These are phyloP conservation scores for Eragrostis curvula DNA, from an alignment of 176 grass and related monocot genomes.

Conservation along the genomic window DNA sequence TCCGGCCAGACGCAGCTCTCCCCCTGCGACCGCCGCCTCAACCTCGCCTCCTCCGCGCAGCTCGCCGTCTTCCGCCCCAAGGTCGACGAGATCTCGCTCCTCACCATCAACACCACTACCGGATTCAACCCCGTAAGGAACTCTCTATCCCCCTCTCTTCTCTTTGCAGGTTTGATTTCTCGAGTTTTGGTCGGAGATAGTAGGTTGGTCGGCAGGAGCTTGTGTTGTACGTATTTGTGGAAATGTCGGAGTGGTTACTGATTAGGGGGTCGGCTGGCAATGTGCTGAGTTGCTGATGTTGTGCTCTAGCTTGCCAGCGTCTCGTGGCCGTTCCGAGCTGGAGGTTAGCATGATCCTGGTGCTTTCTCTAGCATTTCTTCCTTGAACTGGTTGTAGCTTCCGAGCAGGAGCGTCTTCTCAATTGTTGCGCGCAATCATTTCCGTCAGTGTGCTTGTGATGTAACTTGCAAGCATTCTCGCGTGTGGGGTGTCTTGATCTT, in stretches of 20 bases:
- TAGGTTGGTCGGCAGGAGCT: not conserved
- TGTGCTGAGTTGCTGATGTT: not conserved
- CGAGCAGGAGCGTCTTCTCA: no score
- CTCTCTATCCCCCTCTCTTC: no score
- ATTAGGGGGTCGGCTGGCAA: constrained; percentile 2
- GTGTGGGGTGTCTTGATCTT: not conserved
- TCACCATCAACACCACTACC: constrained; percentile 92
- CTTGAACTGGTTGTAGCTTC: not conserved
- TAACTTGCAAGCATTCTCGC: not conserved
- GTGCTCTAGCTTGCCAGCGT: not conserved
- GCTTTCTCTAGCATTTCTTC: not conserved
- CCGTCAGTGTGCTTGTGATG: not conserved
- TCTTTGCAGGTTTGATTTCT: not conserved
- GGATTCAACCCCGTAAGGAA: constrained; percentile 70
- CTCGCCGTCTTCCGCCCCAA: constrained; percentile 94
- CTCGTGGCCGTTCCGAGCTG: constrained; percentile 11
- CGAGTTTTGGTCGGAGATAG: not conserved
- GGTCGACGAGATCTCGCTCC: constrained; percentile 98
- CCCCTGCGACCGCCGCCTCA: constrained; percentile 92
- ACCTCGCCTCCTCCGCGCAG: constrained; percentile 56
- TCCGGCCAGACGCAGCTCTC: constrained; percentile 68
- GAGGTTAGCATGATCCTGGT: constrained; percentile 9
- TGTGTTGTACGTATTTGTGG: constrained; percentile 18
- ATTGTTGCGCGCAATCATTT: no score
- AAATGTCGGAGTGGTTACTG: constrained; percentile 42